Conservation (phyloP, 805 yeast species). For the Wickerhamiella shivajii region DNA sequence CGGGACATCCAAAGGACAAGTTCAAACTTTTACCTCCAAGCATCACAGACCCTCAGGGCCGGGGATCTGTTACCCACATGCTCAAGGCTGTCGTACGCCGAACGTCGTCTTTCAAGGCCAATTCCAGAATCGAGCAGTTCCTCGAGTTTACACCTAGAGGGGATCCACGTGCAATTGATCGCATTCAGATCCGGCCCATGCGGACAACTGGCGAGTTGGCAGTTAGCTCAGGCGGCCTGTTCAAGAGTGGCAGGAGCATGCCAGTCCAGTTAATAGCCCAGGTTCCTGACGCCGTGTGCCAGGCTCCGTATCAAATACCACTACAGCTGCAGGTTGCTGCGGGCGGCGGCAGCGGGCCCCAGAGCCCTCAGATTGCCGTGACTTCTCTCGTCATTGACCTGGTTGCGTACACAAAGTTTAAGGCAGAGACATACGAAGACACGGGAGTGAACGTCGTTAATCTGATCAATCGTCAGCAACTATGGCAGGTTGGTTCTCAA, state of each 20-base stretch:
- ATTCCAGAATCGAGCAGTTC: constrained; percentile 8
- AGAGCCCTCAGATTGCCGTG: background rate
- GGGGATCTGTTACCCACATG: constrained; percentile 3
- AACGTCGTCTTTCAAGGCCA: constrained; percentile 4
- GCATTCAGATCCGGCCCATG: background rate
- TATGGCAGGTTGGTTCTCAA: too few relatives aligned
- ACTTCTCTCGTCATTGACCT: background rate
- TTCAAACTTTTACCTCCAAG: constrained; percentile 5
- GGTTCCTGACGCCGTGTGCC: background rate
- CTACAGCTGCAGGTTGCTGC: background rate
- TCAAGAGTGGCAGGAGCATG: background rate
- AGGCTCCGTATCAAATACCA: constrained; percentile 1
- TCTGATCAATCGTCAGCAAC: too few relatives aligned
- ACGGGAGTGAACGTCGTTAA: too few relatives aligned
- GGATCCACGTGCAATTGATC: too few relatives aligned
- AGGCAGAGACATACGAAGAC: background rate
- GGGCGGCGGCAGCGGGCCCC: background rate
- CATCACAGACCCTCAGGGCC: constrained; percentile 1
- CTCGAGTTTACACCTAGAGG: constrained; percentile 4
- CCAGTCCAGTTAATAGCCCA: background rate
- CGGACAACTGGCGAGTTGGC: background rate
- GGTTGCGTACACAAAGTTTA: background rate
- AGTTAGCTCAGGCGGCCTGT: background rate
- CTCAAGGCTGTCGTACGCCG: constrained; percentile 9
- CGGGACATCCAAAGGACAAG: constrained; percentile 2